Evolutionary conservation across 2,329 filamentous ascomycete genomes (phyloP).

Genomic region (Knufia petricola): DNA sequence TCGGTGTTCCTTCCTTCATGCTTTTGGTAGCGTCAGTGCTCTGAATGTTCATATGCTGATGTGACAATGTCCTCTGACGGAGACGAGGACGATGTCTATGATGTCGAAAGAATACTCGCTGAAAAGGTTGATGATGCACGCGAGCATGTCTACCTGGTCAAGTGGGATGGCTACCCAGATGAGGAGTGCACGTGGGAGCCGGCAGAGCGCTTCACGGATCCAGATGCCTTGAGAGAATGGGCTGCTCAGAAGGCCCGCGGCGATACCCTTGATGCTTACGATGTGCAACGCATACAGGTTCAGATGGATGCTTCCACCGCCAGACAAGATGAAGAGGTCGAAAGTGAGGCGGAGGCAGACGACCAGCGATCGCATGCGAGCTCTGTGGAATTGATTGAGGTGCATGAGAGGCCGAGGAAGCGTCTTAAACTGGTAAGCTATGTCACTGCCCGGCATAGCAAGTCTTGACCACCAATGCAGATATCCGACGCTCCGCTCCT

Average conservation of each 20-base stretch:
- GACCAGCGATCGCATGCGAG: not conserved
- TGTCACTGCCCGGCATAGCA: not conserved
- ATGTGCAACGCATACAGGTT: conserved; percentile 13
- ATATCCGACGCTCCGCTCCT: conserved; percentile 1
- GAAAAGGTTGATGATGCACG: conserved; percentile 21
- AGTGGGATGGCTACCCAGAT: conserved; percentile 53
- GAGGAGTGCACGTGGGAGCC: conserved; percentile 50
- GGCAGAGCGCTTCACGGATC: conserved; percentile 29
- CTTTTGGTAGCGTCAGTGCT: no score
- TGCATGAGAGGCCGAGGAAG: not conserved
- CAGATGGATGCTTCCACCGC: conserved; percentile 14
- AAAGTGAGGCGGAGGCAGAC: not conserved
- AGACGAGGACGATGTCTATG: conserved; percentile 41
- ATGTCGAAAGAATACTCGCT: conserved; percentile 44
- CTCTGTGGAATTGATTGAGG: not conserved
- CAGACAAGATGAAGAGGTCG: not conserved
- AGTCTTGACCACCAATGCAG: no score
- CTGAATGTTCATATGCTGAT: no score
- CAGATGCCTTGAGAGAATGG: conserved; percentile 34
- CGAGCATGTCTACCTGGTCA: conserved; percentile 46
- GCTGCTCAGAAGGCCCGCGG: conserved; percentile 27
- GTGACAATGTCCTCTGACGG: not conserved
- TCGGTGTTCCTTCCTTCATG: no score
- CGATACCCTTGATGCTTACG: conserved; percentile 14
- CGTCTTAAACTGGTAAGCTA: not conserved